Base-by-base conservation (phyloP, 768 basidiomycete species). In the Boletus patriciae region DNA sequence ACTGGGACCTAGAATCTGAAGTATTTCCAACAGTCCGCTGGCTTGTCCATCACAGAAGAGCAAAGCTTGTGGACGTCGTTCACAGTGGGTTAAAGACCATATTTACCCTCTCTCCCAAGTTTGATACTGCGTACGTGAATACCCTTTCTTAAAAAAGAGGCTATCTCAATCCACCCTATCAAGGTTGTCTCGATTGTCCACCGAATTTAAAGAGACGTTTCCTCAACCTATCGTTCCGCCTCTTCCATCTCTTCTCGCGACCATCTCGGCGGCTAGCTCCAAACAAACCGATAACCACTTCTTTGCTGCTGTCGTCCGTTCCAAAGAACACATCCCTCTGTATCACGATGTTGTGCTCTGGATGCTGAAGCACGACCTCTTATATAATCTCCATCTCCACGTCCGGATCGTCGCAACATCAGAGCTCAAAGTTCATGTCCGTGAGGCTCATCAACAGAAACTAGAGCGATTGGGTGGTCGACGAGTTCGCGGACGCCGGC, bases 11-110 rank as follows among this genome's bases (percentile, higher is more conserved):
- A 8, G 85, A 92, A 62, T 77, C 82, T 0, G 92, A 96, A 63
- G 80, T 96, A 1, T 91, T 90, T 66, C 91, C 94, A 1, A 84
- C 90, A n/a, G 95, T 96, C 10, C 84, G 92, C 18, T 94, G 94
- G 83, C 79, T 99, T 31, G 90, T 98, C 31, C 86, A 92, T 57
- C 94, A 94, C 72, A 82, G 92, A 51, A 83, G 92, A 65, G 96
- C 93, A 6, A 92, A 92, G 63, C 77, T 98, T 27, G 87, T 97
- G 42, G 94, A 98, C 59, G 82, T 86, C 18, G 84, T 98, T 33
- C 90, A 94, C 64, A 75, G 73, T 4, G 83, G 86, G 44, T 71
- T 98, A 43, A 88, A 90, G 71, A 94, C 91, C 0, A 81, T 92
- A 0, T 97, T 94, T 64, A 80, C 85, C 5, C 77, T 95, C 41